These are phyloP conservation scores for Wickerhamomyces sp. DNA, from an alignment of 1,139 yeast genomes.

Conservation along the genomic window DNA sequence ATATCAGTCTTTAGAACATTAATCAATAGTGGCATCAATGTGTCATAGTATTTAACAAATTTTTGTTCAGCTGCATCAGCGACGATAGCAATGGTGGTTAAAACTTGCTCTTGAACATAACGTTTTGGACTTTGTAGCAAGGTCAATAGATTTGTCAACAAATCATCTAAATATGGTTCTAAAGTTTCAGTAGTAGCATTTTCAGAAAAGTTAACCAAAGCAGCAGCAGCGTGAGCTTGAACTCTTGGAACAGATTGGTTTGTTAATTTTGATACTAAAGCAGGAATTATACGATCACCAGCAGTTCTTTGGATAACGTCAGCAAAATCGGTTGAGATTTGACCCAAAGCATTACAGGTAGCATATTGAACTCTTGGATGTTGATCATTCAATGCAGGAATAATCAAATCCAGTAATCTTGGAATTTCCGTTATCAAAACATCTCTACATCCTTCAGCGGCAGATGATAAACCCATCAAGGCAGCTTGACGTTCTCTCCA, in stretches of 20 bases:
- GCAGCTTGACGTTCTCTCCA: conserved; percentile 99
- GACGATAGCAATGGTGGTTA: conserved; percentile 93
- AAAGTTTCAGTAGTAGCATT: conserved; percentile 82
- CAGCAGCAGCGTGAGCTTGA: conserved; percentile 98
- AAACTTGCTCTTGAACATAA: conserved; percentile 94
- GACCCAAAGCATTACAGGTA: conserved; percentile 94
- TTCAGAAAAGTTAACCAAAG: conserved; percentile 90
- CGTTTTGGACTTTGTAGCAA: conserved; percentile 80
- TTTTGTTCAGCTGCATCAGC: conserved; percentile 97
- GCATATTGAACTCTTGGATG: conserved; percentile 97
- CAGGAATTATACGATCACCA: conserved; percentile 78
- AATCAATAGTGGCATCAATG: conserved; percentile 85
- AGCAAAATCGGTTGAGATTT: conserved; percentile 96
- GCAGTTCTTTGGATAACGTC: conserved; percentile 79
- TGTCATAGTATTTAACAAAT: conserved; percentile 87
- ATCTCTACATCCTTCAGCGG: conserved; percentile 96
- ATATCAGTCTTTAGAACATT: conserved; percentile 76
- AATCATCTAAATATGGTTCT: conserved; percentile 84
- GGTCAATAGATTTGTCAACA: conserved; percentile 67
- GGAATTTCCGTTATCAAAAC: conserved; percentile 80
- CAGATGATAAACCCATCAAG: conserved; percentile 91
- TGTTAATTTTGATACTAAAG: conserved; percentile 76
- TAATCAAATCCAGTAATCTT: conserved; percentile 71
- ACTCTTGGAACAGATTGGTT: conserved; percentile 77
- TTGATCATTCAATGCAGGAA: conserved; percentile 75